Conservation (phyloP, 2,329 filamentous ascomycete species). For the Cercospora citrullina region DNA sequence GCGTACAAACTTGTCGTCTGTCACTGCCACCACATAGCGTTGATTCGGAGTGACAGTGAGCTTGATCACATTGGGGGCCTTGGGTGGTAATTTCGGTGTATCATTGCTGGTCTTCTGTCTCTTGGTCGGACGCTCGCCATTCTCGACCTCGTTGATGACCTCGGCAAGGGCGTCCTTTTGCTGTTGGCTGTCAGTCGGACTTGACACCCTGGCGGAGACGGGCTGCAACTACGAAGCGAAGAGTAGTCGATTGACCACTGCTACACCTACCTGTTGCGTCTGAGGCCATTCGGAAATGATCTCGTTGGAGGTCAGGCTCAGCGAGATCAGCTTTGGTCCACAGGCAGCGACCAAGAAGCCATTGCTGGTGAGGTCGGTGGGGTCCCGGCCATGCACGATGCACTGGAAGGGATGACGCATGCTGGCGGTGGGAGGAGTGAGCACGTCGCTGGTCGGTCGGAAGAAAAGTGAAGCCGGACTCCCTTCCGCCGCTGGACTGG, state of each 20-base stretch:
- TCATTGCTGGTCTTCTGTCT: constrained; percentile 36
- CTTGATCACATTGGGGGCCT: constrained; percentile 65
- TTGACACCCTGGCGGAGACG: background rate
- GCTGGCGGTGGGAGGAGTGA: background rate
- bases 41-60: constrained; percentile 65
- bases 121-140: constrained; percentile 33
- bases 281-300: constrained; percentile 63
- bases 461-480: background rate
- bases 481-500: background rate
- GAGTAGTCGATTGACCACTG: background rate
- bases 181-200: background rate
- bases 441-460: background rate
- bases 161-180: constrained; percentile 1
- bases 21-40: constrained; percentile 72
- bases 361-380: constrained; percentile 21
- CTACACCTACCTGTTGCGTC: constrained; percentile 15
- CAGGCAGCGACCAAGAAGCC: constrained; percentile 70
- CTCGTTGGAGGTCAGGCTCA: constrained; percentile 59
- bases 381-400: constrained; percentile 33
- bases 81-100: constrained; percentile 38
- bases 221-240: background rate
- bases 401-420: constrained; percentile 47
- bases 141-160: constrained; percentile 16
- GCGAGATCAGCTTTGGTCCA: constrained; percentile 69
- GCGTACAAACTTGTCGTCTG: constrained; percentile 87